These are phyloP conservation scores for Alternaria ventricosa DNA, from an alignment of 2,329 filamentous ascomycete species.

Conservation along the genomic window DNA sequence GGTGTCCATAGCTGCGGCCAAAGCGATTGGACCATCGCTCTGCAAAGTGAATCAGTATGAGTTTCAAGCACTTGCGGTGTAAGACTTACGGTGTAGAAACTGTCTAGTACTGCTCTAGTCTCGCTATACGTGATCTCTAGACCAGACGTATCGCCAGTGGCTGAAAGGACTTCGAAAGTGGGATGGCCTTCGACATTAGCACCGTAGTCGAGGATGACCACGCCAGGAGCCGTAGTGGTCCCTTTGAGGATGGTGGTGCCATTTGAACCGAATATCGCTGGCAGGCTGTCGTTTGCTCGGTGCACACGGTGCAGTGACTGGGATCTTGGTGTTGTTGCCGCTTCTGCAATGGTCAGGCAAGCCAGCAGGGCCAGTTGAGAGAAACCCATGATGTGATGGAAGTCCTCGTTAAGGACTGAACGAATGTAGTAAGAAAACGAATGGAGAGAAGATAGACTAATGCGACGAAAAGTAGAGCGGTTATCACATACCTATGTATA, in stretches of 20 bases:
- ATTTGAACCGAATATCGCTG: neutral
- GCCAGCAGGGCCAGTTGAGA: neutral
- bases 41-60: conserved; percentile 1
- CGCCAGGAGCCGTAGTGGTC: neutral
- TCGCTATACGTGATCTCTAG: neutral
- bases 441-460: neutral
- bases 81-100: neutral
- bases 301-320: neutral
- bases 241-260: neutral
- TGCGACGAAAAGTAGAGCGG: neutral
- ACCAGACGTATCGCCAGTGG: conserved; percentile 10
- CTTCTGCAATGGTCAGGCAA: neutral
- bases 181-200: conserved; percentile 20
- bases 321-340: neutral
- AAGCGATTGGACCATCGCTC: conserved; percentile 43
- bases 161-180: conserved; percentile 19
- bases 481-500: neutral
- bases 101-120: neutral
- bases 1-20: conserved; percentile 49
- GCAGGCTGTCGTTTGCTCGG: neutral
- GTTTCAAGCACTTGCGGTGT: neutral
- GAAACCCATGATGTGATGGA: neutral
- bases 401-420: neutral
- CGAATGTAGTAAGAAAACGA: neutral
- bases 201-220: conserved; percentile 16